Percentiles rank a stretch among this genome's conserved stretches.
phyloP scores from a whole-genome alignment of 257 asterid genomes.

The Cinchona pubescens region DNA sequence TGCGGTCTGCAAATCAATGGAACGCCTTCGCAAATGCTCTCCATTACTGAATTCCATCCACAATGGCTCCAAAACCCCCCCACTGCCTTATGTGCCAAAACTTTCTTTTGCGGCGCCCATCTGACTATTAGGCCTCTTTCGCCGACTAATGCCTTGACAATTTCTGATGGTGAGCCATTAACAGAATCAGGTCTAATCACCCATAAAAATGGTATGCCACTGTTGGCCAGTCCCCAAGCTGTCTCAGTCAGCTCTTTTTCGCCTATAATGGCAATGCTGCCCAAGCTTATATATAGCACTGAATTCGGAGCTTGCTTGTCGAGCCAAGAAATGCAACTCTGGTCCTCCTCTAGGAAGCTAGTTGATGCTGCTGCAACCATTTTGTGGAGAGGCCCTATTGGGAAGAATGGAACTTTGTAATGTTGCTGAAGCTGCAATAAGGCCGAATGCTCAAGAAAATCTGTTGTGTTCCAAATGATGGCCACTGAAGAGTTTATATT shows the following conservation, averaged over 20 bases:
- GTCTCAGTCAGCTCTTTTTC: slow-evolving; percentile 22
- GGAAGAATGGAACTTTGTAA: slow-evolving; percentile 42
- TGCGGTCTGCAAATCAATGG: slow-evolving; percentile 16
- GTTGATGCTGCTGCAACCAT: slow-evolving; percentile 31
- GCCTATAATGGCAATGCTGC: slow-evolving; percentile 34
- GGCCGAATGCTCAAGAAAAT: slow-evolving; percentile 21
- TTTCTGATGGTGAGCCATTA: neutral
- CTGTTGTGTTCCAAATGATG: slow-evolving; percentile 44
- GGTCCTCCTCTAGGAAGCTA: slow-evolving; percentile 39
- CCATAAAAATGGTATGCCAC: slow-evolving; percentile 41
- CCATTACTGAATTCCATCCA: slow-evolving; percentile 22
- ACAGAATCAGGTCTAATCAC: slow-evolving; percentile 24
- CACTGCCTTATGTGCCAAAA: slow-evolving; percentile 11
- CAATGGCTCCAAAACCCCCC: slow-evolving; percentile 27
- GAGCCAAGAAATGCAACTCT: slow-evolving; percentile 33
- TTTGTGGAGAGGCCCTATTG: slow-evolving; percentile 63
- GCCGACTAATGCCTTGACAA: neutral
- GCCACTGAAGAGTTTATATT: slow-evolving; percentile 39
- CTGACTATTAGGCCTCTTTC: slow-evolving; percentile 15
- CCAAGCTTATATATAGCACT: slow-evolving; percentile 44
- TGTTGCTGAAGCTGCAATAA: slow-evolving; percentile 28
- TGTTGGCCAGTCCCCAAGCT: slow-evolving; percentile 52
- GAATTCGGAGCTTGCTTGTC: slow-evolving; percentile 31
- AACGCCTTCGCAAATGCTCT: slow-evolving; percentile 20
- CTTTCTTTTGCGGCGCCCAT: slow-evolving; percentile 22